Base-by-base conservation (phyloP, 768 basidiomycete species). In the Albatrellus ellisii region DNA sequence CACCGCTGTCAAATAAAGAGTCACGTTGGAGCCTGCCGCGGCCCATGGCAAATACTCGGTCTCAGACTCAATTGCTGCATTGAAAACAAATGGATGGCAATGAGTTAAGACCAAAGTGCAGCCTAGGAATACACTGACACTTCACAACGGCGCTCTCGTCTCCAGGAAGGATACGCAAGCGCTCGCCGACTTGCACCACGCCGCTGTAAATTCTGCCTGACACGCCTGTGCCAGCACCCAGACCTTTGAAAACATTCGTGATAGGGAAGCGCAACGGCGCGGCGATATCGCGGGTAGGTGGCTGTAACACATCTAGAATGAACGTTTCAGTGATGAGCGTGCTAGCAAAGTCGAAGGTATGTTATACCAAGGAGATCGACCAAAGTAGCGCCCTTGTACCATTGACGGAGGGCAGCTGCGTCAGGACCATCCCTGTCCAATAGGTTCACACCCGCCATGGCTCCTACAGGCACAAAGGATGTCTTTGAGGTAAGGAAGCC, bases 201-300 rank as follows among this genome's bases (percentile, higher is more conserved):
- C 95, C 95, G 32, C 81, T 77, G 52, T 79, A 86, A 33, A 98
- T 63, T 38, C 91, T 66, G 14, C 95, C 95, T 18, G 80, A 73
- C 0, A 97, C 76, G 0, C 78, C 84, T 4, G 74, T 75, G 2
- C 83, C 75, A 2, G 85, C 76, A 12, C 79, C 75, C 54, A 82
- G 80, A 3, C 86, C 84, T 59, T 81, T 92, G 69, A 94, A 98
- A 3, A 98, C 87, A 56, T 99, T 98, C 10, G 90, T 84, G 17
- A 98, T 74, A 0, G 95, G 95, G 34, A 97, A 68, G 27, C 95
- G 75, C 18, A 94, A 59, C 0, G 92, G 80, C 0, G 76, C 69
- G 3, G 69, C 66, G 36, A 92, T 77, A 40, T 90, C 81, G 35
- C 92, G 70, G 6, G 63, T 54, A 0, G 92, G 92, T 0, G 90